Percentiles rank a stretch among this genome's conserved stretches.
phyloP scores from a whole-genome alignment of 2,329 filamentous ascomycete genomes.

The Acephala macrosclerotiorum region DNA sequence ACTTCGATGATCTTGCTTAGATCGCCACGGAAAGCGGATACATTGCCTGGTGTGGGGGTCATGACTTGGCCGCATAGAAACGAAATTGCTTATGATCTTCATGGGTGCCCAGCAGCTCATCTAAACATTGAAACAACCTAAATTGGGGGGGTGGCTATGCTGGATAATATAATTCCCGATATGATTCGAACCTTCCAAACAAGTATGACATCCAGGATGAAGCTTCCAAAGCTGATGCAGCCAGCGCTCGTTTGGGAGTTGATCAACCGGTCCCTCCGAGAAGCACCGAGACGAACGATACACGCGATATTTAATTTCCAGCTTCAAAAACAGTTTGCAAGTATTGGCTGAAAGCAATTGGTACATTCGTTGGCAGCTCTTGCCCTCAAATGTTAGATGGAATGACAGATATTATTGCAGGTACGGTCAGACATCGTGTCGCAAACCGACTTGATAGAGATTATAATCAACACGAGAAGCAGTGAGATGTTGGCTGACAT shows the following conservation, averaged over 20 bases:
- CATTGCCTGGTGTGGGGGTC: neutral
- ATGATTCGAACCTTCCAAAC: slow-evolving; percentile 11
- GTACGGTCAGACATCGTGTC: no score
- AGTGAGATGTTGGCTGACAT: neutral
- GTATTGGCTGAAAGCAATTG: no score
- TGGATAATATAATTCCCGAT: neutral
- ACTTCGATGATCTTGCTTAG: neutral
- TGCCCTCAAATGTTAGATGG: no score
- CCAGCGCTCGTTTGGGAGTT: neutral
- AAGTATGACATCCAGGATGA: slow-evolving; percentile 2
- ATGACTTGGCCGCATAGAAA: neutral
- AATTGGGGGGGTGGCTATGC: slow-evolving; percentile 5
- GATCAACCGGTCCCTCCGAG: neutral
- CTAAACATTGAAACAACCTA: slow-evolving; percentile 24
- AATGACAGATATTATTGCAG: no score
- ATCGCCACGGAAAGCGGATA: neutral
- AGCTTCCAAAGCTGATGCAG: neutral
- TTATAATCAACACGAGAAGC: neutral
- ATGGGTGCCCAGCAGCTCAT: slow-evolving; percentile 16
- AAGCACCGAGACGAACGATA: neutral
- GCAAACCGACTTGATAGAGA: no score
- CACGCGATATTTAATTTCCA: no score
- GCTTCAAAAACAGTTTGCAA: neutral
- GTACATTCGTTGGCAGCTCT: no score
- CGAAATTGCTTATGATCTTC: slow-evolving; percentile 10